phyloP scores from a whole-genome alignment of 768 basidiomycete species.

The Termitomyces sp. region DNA sequence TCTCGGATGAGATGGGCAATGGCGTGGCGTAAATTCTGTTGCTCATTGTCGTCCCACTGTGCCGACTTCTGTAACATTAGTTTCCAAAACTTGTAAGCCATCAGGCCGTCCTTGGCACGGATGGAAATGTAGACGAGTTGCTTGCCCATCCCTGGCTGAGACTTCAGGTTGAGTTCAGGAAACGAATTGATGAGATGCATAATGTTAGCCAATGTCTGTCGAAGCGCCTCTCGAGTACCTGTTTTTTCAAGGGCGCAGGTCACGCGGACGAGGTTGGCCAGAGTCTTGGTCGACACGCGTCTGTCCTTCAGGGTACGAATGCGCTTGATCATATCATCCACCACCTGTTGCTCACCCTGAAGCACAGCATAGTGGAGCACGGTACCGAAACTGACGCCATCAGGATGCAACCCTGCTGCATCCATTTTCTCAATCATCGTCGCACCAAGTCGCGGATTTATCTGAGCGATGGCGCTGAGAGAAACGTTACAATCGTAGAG shows the following conservation, averaged over 20 bases:
- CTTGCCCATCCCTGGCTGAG: constrained; percentile 45
- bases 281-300: constrained; percentile 41
- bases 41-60: constrained; percentile 45
- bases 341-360: constrained; percentile 39
- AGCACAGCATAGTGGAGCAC: constrained; percentile 54
- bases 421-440: constrained; percentile 48
- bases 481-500: constrained; percentile 61
- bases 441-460: constrained; percentile 41
- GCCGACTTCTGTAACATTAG: constrained; percentile 37
- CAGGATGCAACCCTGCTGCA: constrained; percentile 41
- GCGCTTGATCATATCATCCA: constrained; percentile 33
- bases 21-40: constrained; percentile 33
- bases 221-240: constrained; percentile 18
- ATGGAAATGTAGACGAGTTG: constrained; percentile 48
- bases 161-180: constrained; percentile 26
- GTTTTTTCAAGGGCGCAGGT: constrained; percentile 24
- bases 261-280: constrained; percentile 42
- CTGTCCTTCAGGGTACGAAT: constrained; percentile 30
- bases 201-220: constrained; percentile 33
- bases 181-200: constrained; percentile 37
- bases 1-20: constrained; percentile 31
- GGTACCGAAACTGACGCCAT: constrained; percentile 54
- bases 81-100: constrained; percentile 62
- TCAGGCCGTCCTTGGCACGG: constrained; percentile 36
- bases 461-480: constrained; percentile 47